A percentile compares a stretch with the other conserved stretches of the same genome.
phyloP scores from a whole-genome alignment of 2,329 filamentous ascomycete genomes.

The Xylariaceae sp. region DNA sequence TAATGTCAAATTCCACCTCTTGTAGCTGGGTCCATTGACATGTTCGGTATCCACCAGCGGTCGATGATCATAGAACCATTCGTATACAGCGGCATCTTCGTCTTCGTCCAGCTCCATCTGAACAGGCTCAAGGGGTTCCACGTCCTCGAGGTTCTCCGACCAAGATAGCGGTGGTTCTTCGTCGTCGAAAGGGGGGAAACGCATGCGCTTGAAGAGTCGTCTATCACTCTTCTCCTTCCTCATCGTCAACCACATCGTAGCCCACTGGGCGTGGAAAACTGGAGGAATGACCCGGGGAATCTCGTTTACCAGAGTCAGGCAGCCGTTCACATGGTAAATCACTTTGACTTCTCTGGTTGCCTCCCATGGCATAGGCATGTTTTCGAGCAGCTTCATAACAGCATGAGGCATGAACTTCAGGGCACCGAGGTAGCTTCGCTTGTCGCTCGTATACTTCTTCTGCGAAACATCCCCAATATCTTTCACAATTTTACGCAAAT shows the following conservation, averaged over 20 bases:
- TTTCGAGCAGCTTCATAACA: constrained; percentile 93
- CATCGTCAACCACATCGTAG: constrained; percentile 99
- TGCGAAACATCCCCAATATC: constrained; percentile 99
- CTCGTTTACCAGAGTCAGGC: constrained; percentile 94
- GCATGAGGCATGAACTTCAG: constrained; percentile 99
- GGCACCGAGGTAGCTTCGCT: constrained; percentile 93
- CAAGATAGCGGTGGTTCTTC: constrained; percentile 96
- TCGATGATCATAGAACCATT: constrained; percentile 97
- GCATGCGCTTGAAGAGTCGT: constrained; percentile 96
- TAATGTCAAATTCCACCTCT: constrained; percentile 86
- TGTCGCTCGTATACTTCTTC: constrained; percentile 98
- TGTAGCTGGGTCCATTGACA: constrained; percentile 95
- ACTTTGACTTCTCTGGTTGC: constrained; percentile 95
- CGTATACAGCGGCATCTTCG: constrained; percentile 84
- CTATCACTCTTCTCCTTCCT: constrained; percentile 95
- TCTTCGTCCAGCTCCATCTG: constrained; percentile 97
- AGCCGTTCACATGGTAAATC: constrained; percentile 96
- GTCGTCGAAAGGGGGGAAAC: constrained; percentile 97
- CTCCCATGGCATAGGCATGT: constrained; percentile 99
- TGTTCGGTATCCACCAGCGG: constrained; percentile 87
- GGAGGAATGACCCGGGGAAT: constrained; percentile 95
- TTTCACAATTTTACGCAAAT: constrained; percentile 95
- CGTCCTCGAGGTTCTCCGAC: constrained; percentile 98
- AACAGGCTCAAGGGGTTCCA: constrained; percentile 94
- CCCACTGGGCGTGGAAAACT: constrained; percentile 97